Base-by-base conservation (phyloP, 1,284 basidiomycete genomes). In the Leccinum glutinopallens region DNA sequence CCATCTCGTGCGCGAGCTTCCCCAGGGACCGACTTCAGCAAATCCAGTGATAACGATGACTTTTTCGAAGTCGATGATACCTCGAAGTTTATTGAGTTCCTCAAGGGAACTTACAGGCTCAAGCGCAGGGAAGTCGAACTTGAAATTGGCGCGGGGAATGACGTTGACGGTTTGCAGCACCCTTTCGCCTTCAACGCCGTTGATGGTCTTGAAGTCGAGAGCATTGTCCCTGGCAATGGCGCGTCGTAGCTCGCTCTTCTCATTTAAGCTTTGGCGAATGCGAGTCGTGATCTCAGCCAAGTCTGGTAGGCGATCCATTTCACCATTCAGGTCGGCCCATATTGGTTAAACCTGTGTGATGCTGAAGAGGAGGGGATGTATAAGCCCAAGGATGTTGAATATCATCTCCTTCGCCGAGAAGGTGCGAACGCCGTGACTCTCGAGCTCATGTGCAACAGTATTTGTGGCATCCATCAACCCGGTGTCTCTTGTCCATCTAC, bases 321-420 rank as follows among this genome's bases (percentile, higher is more conserved):
- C 96, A 75, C 96, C 96, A 73, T 96, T 97, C 68, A 98, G 83
- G 76, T 98, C 96, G 59, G 96, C 96, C 96, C 96, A 98, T 74
- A 99, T 96, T 7, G 97, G 97, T 77, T 99, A 97, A 64, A 99
- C 96, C 78, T 99, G 97, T n/a, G 97, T 97, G 75, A 98, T 96
- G 78, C 97, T 98, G 85, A 98, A 98, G 61, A 99, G 87, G n/a
- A 98, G 88, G 54, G 97, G 97, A 77, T 98, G 97, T 95, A 99
- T 97, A 58, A 97, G 86, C 70, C 97, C 97, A 64, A 99, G 90
- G 72, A 99, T 94, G 81, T 98, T 99, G 89, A 99, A 99, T 3
- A 96, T 96, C 97, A 99, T 99, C 82, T 99, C 97, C 82, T 98
- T 98, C 59, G 96, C 92, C 3, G 95, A 97, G 88, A 98, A 99